These are phyloP conservation scores for Macaranga tanarius DNA, from an alignment of 441 rosid species.

Conservation along the genomic window DNA sequence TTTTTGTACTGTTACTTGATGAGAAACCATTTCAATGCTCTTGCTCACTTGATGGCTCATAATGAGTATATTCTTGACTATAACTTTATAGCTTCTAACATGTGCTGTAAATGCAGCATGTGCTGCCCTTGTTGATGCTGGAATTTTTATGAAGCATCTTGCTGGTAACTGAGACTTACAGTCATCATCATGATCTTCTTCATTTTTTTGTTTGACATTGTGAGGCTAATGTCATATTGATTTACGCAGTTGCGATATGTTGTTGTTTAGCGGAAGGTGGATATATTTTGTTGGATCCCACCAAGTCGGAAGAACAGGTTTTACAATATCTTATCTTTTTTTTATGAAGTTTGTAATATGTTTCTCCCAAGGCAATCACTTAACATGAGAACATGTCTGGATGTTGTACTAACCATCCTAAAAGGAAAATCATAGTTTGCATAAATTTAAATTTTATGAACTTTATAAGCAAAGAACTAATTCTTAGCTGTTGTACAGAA, in stretches of 20 bases:
- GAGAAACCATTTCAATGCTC: background rate
- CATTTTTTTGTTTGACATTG: slow-evolving; percentile 11
- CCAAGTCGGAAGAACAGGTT: slow-evolving; percentile 89
- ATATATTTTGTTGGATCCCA: slow-evolving; percentile 68
- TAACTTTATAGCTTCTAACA: slow-evolving; percentile 61
- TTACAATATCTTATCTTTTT: background rate
- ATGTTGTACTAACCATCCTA: background rate
- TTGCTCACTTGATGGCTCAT: background rate
- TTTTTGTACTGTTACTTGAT: slow-evolving; percentile 5
- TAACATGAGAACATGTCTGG: background rate
- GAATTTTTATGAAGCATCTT: slow-evolving; percentile 93
- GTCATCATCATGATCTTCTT: slow-evolving; percentile 1
- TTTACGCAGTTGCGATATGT: slow-evolving; percentile 75
- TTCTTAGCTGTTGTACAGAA: background rate
- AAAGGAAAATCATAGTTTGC: background rate
- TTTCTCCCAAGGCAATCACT: background rate
- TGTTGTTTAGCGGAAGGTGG: slow-evolving; percentile 73
- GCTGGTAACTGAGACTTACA: slow-evolving; percentile 49
- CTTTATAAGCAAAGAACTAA: background rate
- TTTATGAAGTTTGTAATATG: background rate
- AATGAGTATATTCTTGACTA: slow-evolving; percentile 43
- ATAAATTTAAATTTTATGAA: background rate
- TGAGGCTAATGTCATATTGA: slow-evolving; percentile 17
- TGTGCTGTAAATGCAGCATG: slow-evolving; percentile 95
- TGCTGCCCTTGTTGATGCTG: slow-evolving; percentile 96